phyloP scores from a whole-genome alignment of 169 alveolate species.

The Perkinsus marinus region DNA sequence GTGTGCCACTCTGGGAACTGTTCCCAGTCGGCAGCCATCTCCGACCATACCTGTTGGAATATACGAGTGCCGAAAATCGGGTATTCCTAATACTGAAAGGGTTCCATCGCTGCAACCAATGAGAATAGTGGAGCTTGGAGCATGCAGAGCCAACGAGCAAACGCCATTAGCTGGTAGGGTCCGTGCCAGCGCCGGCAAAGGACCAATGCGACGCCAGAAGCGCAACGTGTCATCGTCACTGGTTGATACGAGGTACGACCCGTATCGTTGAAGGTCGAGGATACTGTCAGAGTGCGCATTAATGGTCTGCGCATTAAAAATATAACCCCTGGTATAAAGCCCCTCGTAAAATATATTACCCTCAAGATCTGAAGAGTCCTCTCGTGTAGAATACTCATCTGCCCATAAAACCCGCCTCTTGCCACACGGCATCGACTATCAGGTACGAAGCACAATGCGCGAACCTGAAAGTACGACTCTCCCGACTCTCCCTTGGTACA shows the following conservation, averaged over 20 bases:
- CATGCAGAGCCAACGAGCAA: neutral
- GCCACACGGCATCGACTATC: neutral
- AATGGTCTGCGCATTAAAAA: neutral
- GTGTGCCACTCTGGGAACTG: neutral
- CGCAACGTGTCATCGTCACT: neutral
- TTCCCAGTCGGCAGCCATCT: neutral
- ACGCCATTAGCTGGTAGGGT: neutral
- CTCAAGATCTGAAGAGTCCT: neutral
- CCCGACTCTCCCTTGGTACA: neutral
- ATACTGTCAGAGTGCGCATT: neutral
- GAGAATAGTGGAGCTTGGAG: neutral
- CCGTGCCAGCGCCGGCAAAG: neutral
- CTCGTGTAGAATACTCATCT: neutral
- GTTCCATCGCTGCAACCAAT: neutral
- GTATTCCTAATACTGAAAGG: neutral
- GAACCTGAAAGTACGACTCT: neutral
- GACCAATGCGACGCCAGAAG: neutral
- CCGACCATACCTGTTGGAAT: neutral
- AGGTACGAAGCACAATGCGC: neutral
- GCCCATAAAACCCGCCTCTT: neutral
- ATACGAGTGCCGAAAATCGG: neutral
- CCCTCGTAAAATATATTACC: neutral
- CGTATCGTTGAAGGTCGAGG: neutral
- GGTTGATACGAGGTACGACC: neutral
- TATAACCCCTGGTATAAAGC: neutral